phyloP scores from a whole-genome alignment of 257 asterid genomes.

The Solanum gracilifrons region DNA sequence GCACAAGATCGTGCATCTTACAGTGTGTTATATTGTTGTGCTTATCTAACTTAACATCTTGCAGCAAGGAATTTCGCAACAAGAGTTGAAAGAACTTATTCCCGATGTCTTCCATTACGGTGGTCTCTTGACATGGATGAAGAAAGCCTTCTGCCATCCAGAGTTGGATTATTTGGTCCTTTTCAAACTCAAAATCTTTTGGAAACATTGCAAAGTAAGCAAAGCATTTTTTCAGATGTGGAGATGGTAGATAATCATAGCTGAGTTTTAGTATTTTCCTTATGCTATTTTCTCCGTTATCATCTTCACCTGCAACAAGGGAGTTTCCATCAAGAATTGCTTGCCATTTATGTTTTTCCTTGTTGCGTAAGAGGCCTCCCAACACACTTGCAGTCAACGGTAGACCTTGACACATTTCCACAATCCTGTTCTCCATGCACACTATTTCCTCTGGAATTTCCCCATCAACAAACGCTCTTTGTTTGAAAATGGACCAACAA shows the following conservation, averaged over 20 bases:
- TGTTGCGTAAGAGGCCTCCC: not conserved
- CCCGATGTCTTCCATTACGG: constrained; percentile 14
- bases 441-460: not conserved
- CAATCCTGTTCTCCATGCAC: not conserved
- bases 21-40: not conserved
- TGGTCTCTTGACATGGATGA: not conserved
- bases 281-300: not conserved
- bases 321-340: not conserved
- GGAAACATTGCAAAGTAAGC: constrained; percentile 10
- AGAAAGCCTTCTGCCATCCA: constrained; percentile 24
- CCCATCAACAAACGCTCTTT: not conserved
- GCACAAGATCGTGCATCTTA: constrained; percentile 27
- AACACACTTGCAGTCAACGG: not conserved
- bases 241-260: constrained; percentile 12
- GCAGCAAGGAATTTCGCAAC: constrained; percentile 11
- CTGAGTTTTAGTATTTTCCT: constrained; percentile 11
- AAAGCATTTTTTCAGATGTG: constrained; percentile 11
- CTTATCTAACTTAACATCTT: not conserved
- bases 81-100: not conserved
- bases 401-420: constrained; percentile 9
- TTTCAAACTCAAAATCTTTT: constrained; percentile 6
- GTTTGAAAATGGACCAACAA: constrained; percentile 8
- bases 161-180: constrained; percentile 5
- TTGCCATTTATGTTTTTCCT: not conserved
- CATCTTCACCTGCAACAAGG: not conserved